Evolutionary conservation across 768 basidiomycete species (phyloP).

Genomic region (Hypsizygus marmoreus): DNA sequence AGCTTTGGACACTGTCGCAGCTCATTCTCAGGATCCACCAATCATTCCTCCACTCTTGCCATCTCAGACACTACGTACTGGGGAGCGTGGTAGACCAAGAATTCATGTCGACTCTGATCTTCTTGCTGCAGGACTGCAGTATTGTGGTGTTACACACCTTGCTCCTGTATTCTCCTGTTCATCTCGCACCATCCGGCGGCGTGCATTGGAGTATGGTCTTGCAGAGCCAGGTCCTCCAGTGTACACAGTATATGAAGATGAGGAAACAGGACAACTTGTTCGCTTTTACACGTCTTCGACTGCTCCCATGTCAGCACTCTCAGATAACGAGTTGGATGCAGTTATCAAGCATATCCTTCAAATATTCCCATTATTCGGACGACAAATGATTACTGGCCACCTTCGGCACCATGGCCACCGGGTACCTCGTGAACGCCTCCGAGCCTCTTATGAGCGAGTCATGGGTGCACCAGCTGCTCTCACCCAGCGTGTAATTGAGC

Average conservation of each 20-base stretch:
- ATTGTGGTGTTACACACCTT: too few species aligned
- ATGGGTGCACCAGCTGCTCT: slow-evolving; percentile 19
- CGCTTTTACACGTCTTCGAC: slow-evolving; percentile 9
- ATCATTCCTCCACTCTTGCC: too few species aligned
- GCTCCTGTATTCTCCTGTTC: too few species aligned
- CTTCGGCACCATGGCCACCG: slow-evolving; percentile 19
- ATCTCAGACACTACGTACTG: too few species aligned
- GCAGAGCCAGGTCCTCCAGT: slow-evolving; percentile 17
- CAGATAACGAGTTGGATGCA: slow-evolving; percentile 25
- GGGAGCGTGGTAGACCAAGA: too few species aligned
- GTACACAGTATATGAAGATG: slow-evolving; percentile 10
- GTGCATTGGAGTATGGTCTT: slow-evolving; percentile 18
- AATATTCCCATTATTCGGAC: slow-evolving; percentile 26
- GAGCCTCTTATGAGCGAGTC: slow-evolving; percentile 21
- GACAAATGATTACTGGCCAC: slow-evolving; percentile 27
- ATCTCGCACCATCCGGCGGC: slow-evolving; percentile 17
- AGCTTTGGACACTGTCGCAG: too few species aligned
- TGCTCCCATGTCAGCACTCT: slow-evolving; percentile 8
- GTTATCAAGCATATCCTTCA: slow-evolving; percentile 20
- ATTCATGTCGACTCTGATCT: too few species aligned
- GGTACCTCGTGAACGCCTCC: slow-evolving; percentile 21
- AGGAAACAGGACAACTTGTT: slow-evolving; percentile 9
- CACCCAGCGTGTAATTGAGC: slow-evolving; percentile 17
- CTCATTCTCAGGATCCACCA: too few species aligned
- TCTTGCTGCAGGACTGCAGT: too few species aligned